These are phyloP conservation scores for Fusarium brachygibbosum DNA, from an alignment of 2,329 filamentous ascomycete genomes.

Conservation along the genomic window DNA sequence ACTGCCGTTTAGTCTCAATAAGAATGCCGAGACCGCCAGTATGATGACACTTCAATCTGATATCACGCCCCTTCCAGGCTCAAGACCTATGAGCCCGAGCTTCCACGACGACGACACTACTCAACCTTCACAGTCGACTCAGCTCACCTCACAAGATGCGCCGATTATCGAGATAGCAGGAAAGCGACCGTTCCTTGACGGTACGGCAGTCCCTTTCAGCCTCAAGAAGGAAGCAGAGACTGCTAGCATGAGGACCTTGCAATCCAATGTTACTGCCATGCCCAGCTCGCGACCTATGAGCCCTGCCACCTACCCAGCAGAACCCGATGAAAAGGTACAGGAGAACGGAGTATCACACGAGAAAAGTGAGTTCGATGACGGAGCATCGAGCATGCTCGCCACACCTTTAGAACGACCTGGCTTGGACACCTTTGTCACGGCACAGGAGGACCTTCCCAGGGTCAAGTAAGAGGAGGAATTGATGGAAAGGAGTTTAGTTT, in stretches of 20 bases:
- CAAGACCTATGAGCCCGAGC: slow-evolving; percentile 53
- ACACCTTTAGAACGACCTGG: slow-evolving; percentile 52
- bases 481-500: slow-evolving; percentile 7
- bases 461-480: slow-evolving; percentile 40
- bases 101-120: slow-evolving; percentile 27
- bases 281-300: slow-evolving; percentile 54
- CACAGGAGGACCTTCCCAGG: slow-evolving; percentile 60
- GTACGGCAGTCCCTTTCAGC: slow-evolving; percentile 80
- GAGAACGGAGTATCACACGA: neutral
- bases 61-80: slow-evolving; percentile 48
- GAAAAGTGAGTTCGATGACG: slow-evolving; percentile 19
- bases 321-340: neutral
- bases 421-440: slow-evolving; percentile 69
- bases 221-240: slow-evolving; percentile 74
- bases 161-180: slow-evolving; percentile 66
- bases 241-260: slow-evolving; percentile 78
- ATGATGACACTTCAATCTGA: slow-evolving; percentile 74
- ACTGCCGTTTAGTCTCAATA: slow-evolving; percentile 77
- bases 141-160: slow-evolving; percentile 40
- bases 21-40: slow-evolving; percentile 75
- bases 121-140: slow-evolving; percentile 33
- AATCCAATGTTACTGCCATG: slow-evolving; percentile 55
- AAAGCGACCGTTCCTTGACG: slow-evolving; percentile 75
- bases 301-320: slow-evolving; percentile 25
- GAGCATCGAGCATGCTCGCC: slow-evolving; percentile 2